phyloP scores from a whole-genome alignment of 306 rosid genomes.

The Vigna nakashimae region DNA sequence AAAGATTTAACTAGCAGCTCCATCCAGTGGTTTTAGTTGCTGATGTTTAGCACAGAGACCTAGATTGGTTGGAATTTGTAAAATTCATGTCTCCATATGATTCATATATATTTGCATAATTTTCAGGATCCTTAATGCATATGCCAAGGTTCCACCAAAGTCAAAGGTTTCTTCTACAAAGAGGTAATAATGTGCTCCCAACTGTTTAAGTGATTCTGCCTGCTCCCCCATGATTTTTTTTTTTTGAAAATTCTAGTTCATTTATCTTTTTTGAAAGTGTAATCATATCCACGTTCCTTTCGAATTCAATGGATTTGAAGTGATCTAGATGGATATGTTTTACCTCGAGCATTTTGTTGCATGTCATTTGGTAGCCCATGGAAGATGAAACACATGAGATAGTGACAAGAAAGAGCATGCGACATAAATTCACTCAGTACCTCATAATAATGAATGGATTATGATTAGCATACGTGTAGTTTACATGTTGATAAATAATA shows the following conservation, averaged over 20 bases:
- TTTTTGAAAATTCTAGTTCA: neutral
- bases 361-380: neutral
- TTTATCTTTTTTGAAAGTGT: neutral
- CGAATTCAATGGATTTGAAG: slow-evolving; percentile 13
- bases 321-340: neutral
- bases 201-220: neutral
- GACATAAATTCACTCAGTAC: too few relatives aligned
- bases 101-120: slow-evolving; percentile 33
- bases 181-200: slow-evolving; percentile 54
- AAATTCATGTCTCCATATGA: slow-evolving; percentile 2
- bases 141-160: slow-evolving; percentile 65
- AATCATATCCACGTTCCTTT: slow-evolving; percentile 28
- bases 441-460: neutral
- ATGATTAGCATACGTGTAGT: slow-evolving; percentile 2
- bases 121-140: slow-evolving; percentile 68
- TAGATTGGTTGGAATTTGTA: slow-evolving; percentile 26
- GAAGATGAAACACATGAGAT: too few relatives aligned
- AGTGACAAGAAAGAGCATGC: too few relatives aligned
- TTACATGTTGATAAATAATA: neutral
- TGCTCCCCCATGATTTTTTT: slow-evolving; percentile 10
- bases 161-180: slow-evolving; percentile 63
- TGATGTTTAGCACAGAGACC: neutral
- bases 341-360: neutral
- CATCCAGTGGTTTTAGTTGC: slow-evolving; percentile 15
- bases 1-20: neutral